Evolutionary conservation across 441 rosid genomes (phyloP).

Genomic region (Pelargonium cotyledonis): DNA sequence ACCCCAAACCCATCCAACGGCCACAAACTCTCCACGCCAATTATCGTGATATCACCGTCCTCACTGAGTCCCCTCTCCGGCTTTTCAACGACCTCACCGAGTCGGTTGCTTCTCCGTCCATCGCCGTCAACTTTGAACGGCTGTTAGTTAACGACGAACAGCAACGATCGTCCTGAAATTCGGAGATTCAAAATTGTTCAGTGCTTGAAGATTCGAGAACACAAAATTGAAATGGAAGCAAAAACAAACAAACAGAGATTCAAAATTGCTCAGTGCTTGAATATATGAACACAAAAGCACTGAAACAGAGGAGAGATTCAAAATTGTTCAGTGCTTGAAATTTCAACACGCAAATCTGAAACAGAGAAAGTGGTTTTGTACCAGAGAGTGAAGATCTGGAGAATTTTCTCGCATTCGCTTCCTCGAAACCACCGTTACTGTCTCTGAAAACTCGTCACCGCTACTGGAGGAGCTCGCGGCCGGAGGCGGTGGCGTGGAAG

Average conservation of each 20-base stretch:
- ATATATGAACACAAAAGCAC: background rate
- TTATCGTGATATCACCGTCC: background rate
- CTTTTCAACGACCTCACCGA: slow-evolving; percentile 19
- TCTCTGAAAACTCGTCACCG: slow-evolving; percentile 19
- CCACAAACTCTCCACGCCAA: background rate
- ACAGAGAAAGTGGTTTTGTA: background rate
- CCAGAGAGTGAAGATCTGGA: slow-evolving; percentile 27
- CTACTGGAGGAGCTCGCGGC: slow-evolving; percentile 34
- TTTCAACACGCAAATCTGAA: too few relatives aligned
- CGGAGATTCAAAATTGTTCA: background rate
- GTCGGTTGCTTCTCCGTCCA: slow-evolving; percentile 21
- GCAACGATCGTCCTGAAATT: slow-evolving; percentile 22
- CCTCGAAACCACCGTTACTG: slow-evolving; percentile 17
- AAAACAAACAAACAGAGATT: background rate
- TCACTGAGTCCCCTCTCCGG: slow-evolving; percentile 16
- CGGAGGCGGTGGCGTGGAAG: slow-evolving; percentile 39
- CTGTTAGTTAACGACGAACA: slow-evolving; percentile 14
- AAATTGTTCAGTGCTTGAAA: too few relatives aligned
- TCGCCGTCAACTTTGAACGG: background rate
- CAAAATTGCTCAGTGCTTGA: background rate
- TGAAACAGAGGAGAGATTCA: background rate
- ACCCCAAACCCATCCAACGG: background rate
- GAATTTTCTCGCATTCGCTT: slow-evolving; percentile 26
- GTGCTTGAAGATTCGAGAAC: background rate
- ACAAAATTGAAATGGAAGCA: background rate